Evolutionary conservation across 2,329 filamentous ascomycete genomes (phyloP).

Genomic region (Penicillium sp.): DNA sequence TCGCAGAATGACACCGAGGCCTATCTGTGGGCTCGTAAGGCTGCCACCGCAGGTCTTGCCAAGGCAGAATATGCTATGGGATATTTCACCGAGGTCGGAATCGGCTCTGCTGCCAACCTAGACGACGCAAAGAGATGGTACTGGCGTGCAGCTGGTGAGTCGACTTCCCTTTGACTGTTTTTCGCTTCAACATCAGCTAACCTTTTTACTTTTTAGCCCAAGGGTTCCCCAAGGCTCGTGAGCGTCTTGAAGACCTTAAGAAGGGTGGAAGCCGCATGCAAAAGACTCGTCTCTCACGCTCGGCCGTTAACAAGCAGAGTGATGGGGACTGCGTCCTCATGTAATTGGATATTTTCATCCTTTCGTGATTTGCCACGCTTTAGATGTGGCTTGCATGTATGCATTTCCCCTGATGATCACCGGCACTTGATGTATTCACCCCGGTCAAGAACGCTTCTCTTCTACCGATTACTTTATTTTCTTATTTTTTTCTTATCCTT

Average conservation of each 20-base stretch:
- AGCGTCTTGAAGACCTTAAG: conserved; percentile 89
- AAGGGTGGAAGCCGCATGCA: conserved; percentile 70
- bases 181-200: conserved; percentile 9
- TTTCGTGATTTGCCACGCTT: background rate
- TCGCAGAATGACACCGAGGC: conserved; percentile 93
- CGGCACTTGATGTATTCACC: conserved; percentile 14
- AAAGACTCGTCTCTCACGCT: conserved; percentile 77
- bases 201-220: conserved; percentile 62
- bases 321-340: conserved; percentile 74
- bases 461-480: conserved; percentile 9
- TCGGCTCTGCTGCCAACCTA: conserved; percentile 79
- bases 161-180: background rate
- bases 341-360: conserved; percentile 30
- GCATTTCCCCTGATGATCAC: conserved; percentile 17
- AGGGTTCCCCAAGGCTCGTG: conserved; percentile 89
- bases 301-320: conserved; percentile 78
- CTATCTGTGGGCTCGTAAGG: conserved; percentile 95
- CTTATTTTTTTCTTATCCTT: background rate
- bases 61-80: conserved; percentile 99
- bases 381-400: conserved; percentile 6
- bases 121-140: conserved; percentile 99
- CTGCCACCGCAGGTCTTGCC: conserved; percentile 78
- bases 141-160: conserved; percentile 91
- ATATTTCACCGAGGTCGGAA: conserved; percentile 94
- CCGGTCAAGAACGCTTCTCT: conserved; percentile 1